Base-by-base conservation (phyloP, 768 basidiomycete genomes). In the Phlebiopsis gigantea region DNA sequence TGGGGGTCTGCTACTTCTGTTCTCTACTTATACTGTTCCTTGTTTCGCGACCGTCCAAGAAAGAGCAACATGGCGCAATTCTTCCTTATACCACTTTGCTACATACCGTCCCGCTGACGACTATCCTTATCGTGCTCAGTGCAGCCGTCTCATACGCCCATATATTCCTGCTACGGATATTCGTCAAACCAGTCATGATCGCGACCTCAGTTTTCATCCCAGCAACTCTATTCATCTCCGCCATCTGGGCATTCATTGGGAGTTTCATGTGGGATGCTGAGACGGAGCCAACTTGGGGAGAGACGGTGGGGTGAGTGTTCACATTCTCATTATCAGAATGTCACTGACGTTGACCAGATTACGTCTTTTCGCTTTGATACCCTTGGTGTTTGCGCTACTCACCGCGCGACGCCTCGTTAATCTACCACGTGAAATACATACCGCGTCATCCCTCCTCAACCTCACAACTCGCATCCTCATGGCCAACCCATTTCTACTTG, bases 121-220 rank as follows among this genome's bases (percentile, higher is more conserved):
- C 82, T 26, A 82, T 89, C 62, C 72, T 91, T 56, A 88, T 87
- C 3, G 75, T 88, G 58, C 66, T 83, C 57, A 88, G 87, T 64
- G 88, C 90, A 10, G 69, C 75, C 21, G 79, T 81, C 45, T 87
- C 90, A 7, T 93, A 93, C 66, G 71, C 76, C 43, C 88, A 91
- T 67, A 82, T 92, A 43, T 78, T 84, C 60, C 77, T 95, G 42
- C 72, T 96, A 49, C 83, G 85, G 57, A 77, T 90, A 57, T 93
- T 93, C 63, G 88, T 91, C 56, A 82, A 85, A 56, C 93, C 93
- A 17, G 88, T 92, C 49, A 84, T 96, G 76, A 71, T 92, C 34
- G 79, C 78, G 22, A 91, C 89, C 0, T 84, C 85, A 17, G 75
- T 93, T 25, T 87, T 88, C 64, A 82, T 90, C 47, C 90, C 91